These are phyloP conservation scores for Metschnikowia anglica DNA, from an alignment of 805 yeast species.

Conservation along the genomic window DNA sequence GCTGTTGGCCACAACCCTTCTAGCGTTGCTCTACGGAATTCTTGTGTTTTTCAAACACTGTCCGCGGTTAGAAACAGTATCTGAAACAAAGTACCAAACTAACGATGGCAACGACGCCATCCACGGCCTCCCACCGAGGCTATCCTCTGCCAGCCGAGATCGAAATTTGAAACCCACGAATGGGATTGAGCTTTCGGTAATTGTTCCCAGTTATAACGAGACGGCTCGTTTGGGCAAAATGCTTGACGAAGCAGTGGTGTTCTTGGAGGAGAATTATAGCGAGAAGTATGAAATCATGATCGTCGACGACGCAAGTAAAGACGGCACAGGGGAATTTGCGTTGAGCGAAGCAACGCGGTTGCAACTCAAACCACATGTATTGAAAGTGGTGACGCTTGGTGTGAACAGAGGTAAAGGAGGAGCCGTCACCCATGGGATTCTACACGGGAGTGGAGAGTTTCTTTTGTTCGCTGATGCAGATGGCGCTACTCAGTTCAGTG, in stretches of 20 bases:
- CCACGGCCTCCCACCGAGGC: constrained; percentile 36
- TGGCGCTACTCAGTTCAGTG: constrained; percentile 86
- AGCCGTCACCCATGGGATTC: constrained; percentile 92
- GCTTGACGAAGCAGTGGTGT: constrained; percentile 67
- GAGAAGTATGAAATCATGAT: constrained; percentile 70
- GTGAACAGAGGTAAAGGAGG: constrained; percentile 89
- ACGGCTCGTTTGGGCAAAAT: constrained; percentile 64
- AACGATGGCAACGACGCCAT: constrained; percentile 33
- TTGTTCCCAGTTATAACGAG: constrained; percentile 94
- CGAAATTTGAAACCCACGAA: constrained; percentile 15
- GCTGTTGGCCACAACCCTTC: constrained; percentile 12
- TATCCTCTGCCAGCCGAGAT: constrained; percentile 15
- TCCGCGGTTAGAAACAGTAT: constrained; percentile 55
- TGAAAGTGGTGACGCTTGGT: constrained; percentile 69
- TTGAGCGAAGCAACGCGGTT: constrained; percentile 55
- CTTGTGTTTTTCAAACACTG: constrained; percentile 56
- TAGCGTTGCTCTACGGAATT: constrained; percentile 35
- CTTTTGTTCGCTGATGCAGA: constrained; percentile 95
- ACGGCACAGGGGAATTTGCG: constrained; percentile 74
- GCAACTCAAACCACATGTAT: constrained; percentile 51
- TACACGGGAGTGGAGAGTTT: constrained; percentile 67
- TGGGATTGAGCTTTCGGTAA: constrained; percentile 58
- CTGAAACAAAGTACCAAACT: constrained; percentile 57
- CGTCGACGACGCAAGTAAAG: constrained; percentile 90
- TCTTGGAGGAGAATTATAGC: constrained; percentile 40